These are phyloP conservation scores for Colletotrichum liriopes DNA, from an alignment of 2,329 filamentous ascomycete species.

Conservation along the genomic window DNA sequence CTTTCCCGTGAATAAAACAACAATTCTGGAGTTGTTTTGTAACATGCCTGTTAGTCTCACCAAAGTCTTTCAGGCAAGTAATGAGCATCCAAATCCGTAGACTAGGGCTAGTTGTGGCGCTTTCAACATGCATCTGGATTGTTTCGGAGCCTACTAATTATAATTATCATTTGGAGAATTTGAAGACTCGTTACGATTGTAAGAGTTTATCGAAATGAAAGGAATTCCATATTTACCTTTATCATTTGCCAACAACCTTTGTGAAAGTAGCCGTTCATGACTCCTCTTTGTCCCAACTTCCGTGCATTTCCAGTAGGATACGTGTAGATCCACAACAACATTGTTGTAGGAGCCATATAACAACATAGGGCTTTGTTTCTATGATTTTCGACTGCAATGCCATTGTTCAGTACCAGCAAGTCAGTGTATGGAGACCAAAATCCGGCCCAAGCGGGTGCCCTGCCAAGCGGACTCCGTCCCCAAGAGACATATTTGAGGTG, in stretches of 20 bases:
- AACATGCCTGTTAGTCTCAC: not conserved
- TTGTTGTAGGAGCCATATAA: not conserved
- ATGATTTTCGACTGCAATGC: not conserved
- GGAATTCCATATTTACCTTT: not conserved
- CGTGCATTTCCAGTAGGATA: not conserved
- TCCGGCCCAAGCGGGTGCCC: not conserved
- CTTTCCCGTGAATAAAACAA: no score
- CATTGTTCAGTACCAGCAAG: not conserved
- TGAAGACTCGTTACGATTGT: not conserved
- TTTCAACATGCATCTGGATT: not conserved
- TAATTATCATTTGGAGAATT: no score
- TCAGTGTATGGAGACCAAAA: not conserved
- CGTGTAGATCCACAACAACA: not conserved
- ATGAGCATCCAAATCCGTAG: no score
- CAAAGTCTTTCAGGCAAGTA: no score
- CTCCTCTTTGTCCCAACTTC: no score
- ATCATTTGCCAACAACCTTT: not conserved
- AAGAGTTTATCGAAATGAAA: not conserved
- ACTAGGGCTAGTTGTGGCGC: not conserved
- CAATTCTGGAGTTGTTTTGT: not conserved
- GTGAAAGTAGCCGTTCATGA: no score
- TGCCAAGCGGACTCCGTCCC: not conserved
- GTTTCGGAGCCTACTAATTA: not conserved
- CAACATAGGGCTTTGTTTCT: not conserved
- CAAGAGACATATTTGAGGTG: no score